These are phyloP conservation scores for Drosera spatulata DNA, from an alignment of 179 eudicot genomes.

Conservation along the genomic window DNA sequence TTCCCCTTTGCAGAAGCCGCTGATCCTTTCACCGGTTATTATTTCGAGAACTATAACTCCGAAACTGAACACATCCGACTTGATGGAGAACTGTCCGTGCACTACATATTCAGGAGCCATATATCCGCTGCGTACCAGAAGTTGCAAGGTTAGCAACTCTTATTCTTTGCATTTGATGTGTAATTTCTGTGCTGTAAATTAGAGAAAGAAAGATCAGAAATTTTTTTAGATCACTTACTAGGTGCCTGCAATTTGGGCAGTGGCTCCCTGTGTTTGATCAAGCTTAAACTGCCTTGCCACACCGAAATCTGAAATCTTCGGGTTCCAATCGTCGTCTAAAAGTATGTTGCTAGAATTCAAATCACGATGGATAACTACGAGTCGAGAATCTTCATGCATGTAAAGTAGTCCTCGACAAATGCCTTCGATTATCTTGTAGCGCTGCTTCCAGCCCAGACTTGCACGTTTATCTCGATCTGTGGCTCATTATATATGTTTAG, in stretches of 20 bases:
- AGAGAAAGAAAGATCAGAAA: not conserved
- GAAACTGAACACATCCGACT: slow-evolving; percentile 4
- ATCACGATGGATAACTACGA: slow-evolving; percentile 7
- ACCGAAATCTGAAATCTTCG: slow-evolving; percentile 10
- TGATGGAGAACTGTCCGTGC: not conserved
- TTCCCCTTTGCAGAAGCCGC: not conserved
- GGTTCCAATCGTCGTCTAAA: slow-evolving; percentile 6
- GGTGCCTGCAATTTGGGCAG: slow-evolving; percentile 7
- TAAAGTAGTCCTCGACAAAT: slow-evolving; percentile 8
- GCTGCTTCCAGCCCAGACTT: slow-evolving; percentile 4
- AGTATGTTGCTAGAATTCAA: slow-evolving; percentile 8
- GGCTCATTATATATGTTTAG: too few species aligned
- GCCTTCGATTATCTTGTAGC: slow-evolving; percentile 8
- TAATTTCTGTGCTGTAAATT: not conserved
- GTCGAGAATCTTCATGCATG: slow-evolving; percentile 11
- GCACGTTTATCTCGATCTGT: slow-evolving; percentile 7
- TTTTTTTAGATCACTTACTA: slow-evolving; percentile 1
- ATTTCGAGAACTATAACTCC: slow-evolving; percentile 9
- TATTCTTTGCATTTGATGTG: not conserved
- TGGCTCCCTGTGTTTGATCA: slow-evolving; percentile 7
- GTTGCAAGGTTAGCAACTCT: not conserved
- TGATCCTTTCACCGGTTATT: slow-evolving; percentile 2
- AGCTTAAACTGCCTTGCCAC: slow-evolving; percentile 7
- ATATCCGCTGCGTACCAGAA: not conserved
- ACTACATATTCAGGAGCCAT: not conserved